phyloP scores from a whole-genome alignment of 139 green algal genomes.

The Chlamydomonas sp. region DNA sequence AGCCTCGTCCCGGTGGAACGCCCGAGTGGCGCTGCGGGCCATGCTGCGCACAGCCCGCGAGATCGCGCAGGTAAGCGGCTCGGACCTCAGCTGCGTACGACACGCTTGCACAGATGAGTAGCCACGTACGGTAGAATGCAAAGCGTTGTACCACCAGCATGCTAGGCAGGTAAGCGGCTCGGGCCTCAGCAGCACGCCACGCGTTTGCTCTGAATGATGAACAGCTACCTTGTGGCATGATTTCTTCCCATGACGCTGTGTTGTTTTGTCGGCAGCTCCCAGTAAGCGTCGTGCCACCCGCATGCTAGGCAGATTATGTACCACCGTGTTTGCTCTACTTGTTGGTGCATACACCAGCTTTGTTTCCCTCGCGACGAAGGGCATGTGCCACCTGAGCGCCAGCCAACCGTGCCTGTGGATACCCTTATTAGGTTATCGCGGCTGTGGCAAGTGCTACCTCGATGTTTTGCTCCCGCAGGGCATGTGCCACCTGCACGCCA shows the following conservation, averaged over 20 bases:
- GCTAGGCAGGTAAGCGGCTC: too few relatives aligned
- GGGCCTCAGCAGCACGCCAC: too few relatives aligned
- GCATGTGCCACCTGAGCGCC: background rate
- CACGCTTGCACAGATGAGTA: background rate
- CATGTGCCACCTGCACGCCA: slow-evolving; percentile 44
- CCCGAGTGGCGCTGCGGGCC: slow-evolving; percentile 27
- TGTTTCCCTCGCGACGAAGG: too few relatives aligned
- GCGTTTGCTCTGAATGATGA: too few relatives aligned
- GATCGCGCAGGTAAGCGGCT: slow-evolving; percentile 19
- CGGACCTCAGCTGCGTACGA: background rate
- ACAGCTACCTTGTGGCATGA: too few relatives aligned
- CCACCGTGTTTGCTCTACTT: too few relatives aligned
- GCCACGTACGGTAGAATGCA: background rate
- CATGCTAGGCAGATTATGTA: too few relatives aligned
- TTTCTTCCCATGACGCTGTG: too few relatives aligned
- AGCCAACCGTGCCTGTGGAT: background rate
- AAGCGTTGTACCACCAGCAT: background rate
- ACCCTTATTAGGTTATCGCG: background rate
- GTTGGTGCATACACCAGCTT: too few relatives aligned
- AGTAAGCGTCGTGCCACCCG: too few relatives aligned
- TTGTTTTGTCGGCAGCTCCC: too few relatives aligned
- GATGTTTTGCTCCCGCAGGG: background rate
- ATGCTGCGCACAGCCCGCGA: slow-evolving; percentile 36
- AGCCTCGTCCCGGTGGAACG: slow-evolving; percentile 5
- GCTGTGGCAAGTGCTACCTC: too few relatives aligned